These are phyloP conservation scores for Epichloe amarillans DNA, from an alignment of 2,329 filamentous ascomycete species.

Conservation along the genomic window DNA sequence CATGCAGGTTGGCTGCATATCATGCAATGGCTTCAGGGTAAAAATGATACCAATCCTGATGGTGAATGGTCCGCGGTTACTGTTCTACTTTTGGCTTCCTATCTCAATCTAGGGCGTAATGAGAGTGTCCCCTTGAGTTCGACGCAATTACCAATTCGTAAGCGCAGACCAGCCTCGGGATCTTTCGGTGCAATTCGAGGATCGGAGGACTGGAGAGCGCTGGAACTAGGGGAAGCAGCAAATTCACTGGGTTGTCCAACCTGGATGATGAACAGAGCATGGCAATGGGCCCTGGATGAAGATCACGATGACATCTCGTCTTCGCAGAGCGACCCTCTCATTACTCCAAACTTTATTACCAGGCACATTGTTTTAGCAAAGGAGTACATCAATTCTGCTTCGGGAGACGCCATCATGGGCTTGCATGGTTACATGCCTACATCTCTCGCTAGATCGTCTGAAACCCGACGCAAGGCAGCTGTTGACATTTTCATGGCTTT, in stretches of 20 bases:
- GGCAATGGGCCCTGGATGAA: slow-evolving; percentile 58
- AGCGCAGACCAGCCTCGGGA: slow-evolving; percentile 20
- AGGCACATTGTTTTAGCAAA: slow-evolving; percentile 45
- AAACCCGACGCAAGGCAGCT: slow-evolving; percentile 45
- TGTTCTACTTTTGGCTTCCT: slow-evolving; percentile 50
- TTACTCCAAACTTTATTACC: slow-evolving; percentile 29
- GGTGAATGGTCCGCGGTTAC: slow-evolving; percentile 58
- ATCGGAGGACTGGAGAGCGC: slow-evolving; percentile 32
- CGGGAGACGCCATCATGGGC: slow-evolving; percentile 42
- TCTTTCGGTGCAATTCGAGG: slow-evolving; percentile 23
- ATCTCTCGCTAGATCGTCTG: slow-evolving; percentile 35
- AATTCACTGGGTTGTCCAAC: slow-evolving; percentile 36
- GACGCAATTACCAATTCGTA: slow-evolving; percentile 17
- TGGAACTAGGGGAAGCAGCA: slow-evolving; percentile 33
- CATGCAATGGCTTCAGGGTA: slow-evolving; percentile 51
- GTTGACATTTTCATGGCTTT: slow-evolving; percentile 60
- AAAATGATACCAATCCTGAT: slow-evolving; percentile 33
- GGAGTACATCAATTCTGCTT: slow-evolving; percentile 48
- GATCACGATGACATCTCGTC: slow-evolving; percentile 22
- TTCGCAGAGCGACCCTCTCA: slow-evolving; percentile 13
- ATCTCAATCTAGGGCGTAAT: slow-evolving; percentile 42
- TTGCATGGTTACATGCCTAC: slow-evolving; percentile 52
- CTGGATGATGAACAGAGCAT: slow-evolving; percentile 50
- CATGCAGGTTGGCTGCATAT: slow-evolving; percentile 62
- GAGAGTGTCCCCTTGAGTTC: slow-evolving; percentile 14